Evolutionary conservation across 495 filamentous ascomycete species (phyloP), one percentile per base, ranked within the genome.

Genomic region (Neurospora sp.): DNA sequence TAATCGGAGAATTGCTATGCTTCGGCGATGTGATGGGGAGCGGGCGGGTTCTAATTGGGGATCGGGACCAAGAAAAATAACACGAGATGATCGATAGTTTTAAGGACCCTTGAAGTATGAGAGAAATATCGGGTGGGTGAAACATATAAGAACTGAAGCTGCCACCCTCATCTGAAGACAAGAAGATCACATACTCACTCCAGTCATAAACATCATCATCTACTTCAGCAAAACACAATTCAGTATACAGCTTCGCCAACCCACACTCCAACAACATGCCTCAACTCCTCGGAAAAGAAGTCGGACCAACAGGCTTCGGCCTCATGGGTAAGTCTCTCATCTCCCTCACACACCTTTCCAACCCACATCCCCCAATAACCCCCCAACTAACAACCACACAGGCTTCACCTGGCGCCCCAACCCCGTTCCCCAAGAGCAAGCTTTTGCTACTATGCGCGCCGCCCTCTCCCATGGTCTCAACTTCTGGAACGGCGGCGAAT

Each of bases 401-500:
- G 90, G 92, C 77, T 84, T 95, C 75, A 96, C 93, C 66, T 94
- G 92, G 92, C 85, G 89, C n/a, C 75, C 83, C 4, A 77, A 85
- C 4, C 90, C 88, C 2, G 82, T 85, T 3, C 77, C 90, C 3
- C 80, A 90, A 41, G 87, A 90, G 39, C 84, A 90, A 77, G 86
- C 90, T 74, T 90, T 95, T 78, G 86, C 87, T 73, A 87, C 91
- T 8, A 85, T 96, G 82, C 88, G 87, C 74, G 86, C 89, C 27
- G 85, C 93, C 16, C 84, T 96, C 69, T 78, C 83, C n/a, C 82
- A 83, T 12, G 92, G 92, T 39, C 79, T 86, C 85, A 81, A 91
- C 81, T 89, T 92, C 81, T 95, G 92, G 92, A 94, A 94, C 78
- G 92, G 86, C 59, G 92, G 90, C 76, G 91, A 94, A 75, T 85